Evolutionary conservation across 805 yeast species (phyloP), one percentile per base, ranked within the genome.

Genomic region (Sugiyamaella chiloensis): DNA sequence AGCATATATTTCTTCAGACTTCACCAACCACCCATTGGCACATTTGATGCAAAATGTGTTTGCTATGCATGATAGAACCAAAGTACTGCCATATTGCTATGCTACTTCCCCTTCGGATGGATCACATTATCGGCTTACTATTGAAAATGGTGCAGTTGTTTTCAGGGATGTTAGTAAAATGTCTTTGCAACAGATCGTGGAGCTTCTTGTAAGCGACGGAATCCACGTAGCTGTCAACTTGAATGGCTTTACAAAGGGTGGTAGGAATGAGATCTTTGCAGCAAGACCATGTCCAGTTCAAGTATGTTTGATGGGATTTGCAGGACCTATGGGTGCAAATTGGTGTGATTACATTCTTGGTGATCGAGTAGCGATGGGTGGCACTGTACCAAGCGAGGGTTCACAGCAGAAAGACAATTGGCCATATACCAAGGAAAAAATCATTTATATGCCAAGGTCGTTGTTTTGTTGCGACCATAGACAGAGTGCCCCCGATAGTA

Each of bases 31-130:
- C 24, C 68, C 68, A 14, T 48, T 64, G 29, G 59, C 67, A 5
- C 68, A 64, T 35, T 50, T 64, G 36, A 64, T 64, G 68, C 66
- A 63, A 48, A 55, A 54, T 31, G 64, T 64, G 2, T 64, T 64
- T 46, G 67, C 64, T 1, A n/a, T 59, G 29, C 68, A 64, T 30
- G 57, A 60, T 29, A 42, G 55, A 19, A n/a, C 31, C 19, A 47
- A 17, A 12, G 60, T 63, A 9, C 39, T 42, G n/a, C 56, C 62
- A 1, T 51, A 56, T 5, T 61, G 66, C 31, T 63, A 63, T 42
- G 62, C 67, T 1, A 60, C 64, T 1, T 50, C 61, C 2, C 53
- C 56, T 2, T 50, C 62, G 1, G 67, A 63, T 31, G 56, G 53
- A 4, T 60, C 67, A 5, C 24, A 30, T 6, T 63, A 60, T 40